Conservation (phyloP, 2,329 filamentous ascomycete genomes). For the Orbilia quercus region DNA sequence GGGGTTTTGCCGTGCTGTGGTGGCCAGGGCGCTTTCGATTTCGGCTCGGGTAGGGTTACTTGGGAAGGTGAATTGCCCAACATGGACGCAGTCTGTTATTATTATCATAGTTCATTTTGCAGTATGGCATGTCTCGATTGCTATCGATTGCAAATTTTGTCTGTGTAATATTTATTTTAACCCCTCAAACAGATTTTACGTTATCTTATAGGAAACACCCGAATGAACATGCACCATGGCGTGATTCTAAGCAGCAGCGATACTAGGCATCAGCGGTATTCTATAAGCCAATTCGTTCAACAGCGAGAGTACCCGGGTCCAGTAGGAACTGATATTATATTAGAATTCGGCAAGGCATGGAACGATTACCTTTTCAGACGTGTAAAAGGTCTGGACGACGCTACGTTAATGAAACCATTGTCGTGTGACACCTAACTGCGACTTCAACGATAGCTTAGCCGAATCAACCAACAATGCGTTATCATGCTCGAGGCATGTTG, state of each 20-base stretch:
- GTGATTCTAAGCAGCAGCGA: background rate
- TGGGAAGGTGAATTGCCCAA: constrained; percentile 23
- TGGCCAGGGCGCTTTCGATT: constrained; percentile 16
- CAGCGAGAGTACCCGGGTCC: too few species aligned
- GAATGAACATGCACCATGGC: background rate
- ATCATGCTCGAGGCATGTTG: background rate
- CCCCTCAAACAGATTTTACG: background rate
- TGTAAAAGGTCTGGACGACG: too few species aligned
- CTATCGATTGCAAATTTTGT: too few species aligned
- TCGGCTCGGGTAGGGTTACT: constrained; percentile 46
- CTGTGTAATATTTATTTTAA: background rate
- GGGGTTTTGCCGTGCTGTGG: constrained; percentile 11
- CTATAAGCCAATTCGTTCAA: too few species aligned
- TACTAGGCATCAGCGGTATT: background rate
- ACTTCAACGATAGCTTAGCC: too few species aligned
- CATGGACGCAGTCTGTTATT: background rate
- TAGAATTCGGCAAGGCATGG: too few species aligned
- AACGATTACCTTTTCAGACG: too few species aligned
- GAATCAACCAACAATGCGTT: background rate
- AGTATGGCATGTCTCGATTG: too few species aligned
- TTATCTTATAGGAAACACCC: constrained; percentile 2
- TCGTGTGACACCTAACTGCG: too few species aligned
- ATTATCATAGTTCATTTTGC: background rate
- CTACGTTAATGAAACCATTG: too few species aligned
- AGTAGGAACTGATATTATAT: too few species aligned